Evolutionary conservation across 2,329 filamentous ascomycete species (phyloP).

Genomic region (Shiraia sp.): DNA sequence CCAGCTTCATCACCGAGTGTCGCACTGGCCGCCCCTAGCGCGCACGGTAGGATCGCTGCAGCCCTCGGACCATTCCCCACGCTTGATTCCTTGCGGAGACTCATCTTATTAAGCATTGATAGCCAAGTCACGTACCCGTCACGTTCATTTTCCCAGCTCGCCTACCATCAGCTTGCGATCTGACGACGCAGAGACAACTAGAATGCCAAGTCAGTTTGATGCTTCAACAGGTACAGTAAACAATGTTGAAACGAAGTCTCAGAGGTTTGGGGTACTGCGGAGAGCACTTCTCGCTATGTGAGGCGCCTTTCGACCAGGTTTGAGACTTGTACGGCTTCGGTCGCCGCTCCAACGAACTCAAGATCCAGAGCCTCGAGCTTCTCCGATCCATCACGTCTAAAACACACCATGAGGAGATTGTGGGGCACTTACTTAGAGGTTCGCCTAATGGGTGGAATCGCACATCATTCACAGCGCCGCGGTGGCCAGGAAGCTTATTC

Average conservation of each 20-base stretch:
- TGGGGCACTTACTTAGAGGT: slow-evolving; percentile 74
- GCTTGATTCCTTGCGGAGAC: slow-evolving; percentile 29
- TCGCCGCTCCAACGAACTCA: too few relatives aligned
- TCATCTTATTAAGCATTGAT: slow-evolving; percentile 21
- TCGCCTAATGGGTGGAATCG: slow-evolving; percentile 85
- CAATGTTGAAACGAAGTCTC: too few relatives aligned
- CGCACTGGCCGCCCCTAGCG: slow-evolving; percentile 37
- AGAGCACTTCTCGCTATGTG: too few relatives aligned
- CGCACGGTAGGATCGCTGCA: slow-evolving; percentile 18
- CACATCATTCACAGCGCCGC: slow-evolving; percentile 92
- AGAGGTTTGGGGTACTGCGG: too few relatives aligned
- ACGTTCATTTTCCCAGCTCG: slow-evolving; percentile 69
- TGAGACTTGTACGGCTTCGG: too few relatives aligned
- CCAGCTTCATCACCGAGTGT: slow-evolving; percentile 26
- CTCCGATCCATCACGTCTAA: too few relatives aligned
- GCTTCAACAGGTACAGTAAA: too few relatives aligned
- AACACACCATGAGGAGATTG: neutral
- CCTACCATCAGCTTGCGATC: slow-evolving; percentile 83
- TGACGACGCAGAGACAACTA: slow-evolving; percentile 88
- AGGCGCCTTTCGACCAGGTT: too few relatives aligned
- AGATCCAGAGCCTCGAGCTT: too few relatives aligned
- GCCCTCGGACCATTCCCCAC: slow-evolving; percentile 26
- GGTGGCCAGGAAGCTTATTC: slow-evolving; percentile 94
- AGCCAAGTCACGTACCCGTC: slow-evolving; percentile 23
- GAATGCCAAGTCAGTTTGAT: slow-evolving; percentile 34